Evolutionary conservation across 1,139 yeast species (phyloP).

Genomic region (Pichia sp.): DNA sequence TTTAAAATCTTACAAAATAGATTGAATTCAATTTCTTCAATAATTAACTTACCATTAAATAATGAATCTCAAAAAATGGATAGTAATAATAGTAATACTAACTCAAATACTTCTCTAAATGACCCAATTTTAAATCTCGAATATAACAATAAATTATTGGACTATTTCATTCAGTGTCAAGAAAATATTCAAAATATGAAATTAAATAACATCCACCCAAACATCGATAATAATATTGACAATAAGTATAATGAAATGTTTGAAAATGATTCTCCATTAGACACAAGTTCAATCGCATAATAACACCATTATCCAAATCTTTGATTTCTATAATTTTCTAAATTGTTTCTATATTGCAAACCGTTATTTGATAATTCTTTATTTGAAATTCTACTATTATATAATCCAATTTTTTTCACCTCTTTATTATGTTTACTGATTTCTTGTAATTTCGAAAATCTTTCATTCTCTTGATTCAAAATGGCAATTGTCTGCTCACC

Average conservation of each 20-base stretch:
- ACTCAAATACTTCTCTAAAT: not conserved
- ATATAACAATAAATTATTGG: slow-evolving; percentile 43
- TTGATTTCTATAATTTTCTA: slow-evolving; percentile 61
- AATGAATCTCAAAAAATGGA: not conserved
- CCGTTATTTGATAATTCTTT: slow-evolving; percentile 35
- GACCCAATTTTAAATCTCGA: not conserved
- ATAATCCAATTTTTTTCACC: slow-evolving; percentile 32
- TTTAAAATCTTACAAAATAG: slow-evolving; percentile 75
- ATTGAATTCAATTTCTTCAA: slow-evolving; percentile 47
- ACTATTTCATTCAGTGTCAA: slow-evolving; percentile 55
- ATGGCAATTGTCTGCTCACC: slow-evolving; percentile 50
- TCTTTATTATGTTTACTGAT: slow-evolving; percentile 30
- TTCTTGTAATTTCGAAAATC: slow-evolving; percentile 11
- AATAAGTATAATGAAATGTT: slow-evolving; percentile 1
- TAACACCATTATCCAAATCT: slow-evolving; percentile 19
- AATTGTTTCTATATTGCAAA: slow-evolving; percentile 51
- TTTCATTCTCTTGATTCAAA: slow-evolving; percentile 36
- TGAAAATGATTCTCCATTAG: slow-evolving; percentile 11
- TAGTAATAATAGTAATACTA: slow-evolving; percentile 1
- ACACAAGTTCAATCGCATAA: slow-evolving; percentile 14
- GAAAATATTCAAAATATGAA: slow-evolving; percentile 41
- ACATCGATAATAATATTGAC: not conserved
- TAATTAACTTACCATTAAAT: slow-evolving; percentile 19
- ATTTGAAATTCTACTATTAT: slow-evolving; percentile 42
- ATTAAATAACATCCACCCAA: not conserved